Conservation (phyloP, 352 stramenopile genomes). For the Phytophthora citrophthora region DNA sequence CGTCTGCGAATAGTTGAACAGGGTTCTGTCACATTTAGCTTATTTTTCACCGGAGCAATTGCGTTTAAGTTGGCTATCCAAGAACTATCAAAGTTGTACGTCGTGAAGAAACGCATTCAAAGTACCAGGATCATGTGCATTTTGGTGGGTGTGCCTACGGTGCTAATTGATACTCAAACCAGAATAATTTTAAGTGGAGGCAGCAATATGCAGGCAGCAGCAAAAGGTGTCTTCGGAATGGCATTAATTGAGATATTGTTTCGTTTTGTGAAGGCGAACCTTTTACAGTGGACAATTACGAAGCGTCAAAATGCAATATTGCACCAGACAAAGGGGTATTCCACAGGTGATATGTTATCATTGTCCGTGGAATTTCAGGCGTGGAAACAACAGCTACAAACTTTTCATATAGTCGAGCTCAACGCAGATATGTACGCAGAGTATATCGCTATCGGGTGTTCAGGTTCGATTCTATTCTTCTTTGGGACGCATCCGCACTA, state of each 20-base stretch:
- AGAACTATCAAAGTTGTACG: conserved; percentile 30
- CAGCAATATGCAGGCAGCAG: conserved; percentile 14
- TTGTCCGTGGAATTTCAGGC: conserved; percentile 7
- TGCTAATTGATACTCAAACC: conserved; percentile 51
- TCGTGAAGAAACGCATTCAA: conserved; percentile 19
- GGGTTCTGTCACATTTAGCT: neutral
- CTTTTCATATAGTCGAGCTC: conserved; percentile 34
- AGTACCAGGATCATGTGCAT: conserved; percentile 37
- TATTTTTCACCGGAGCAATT: conserved; percentile 1
- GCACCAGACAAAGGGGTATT: neutral
- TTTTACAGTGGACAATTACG: neutral
- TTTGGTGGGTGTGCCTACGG: conserved; percentile 39
- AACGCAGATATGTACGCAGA: conserved; percentile 46
- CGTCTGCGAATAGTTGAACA: conserved; percentile 10
- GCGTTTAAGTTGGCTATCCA: conserved; percentile 40
- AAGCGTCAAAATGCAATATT: conserved; percentile 7
- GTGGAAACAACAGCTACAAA: conserved; percentile 18
- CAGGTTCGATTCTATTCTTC: conserved; percentile 34
- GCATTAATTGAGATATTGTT: conserved; percentile 35
- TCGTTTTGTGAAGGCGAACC: conserved; percentile 25
- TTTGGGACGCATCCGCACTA: conserved; percentile 42
- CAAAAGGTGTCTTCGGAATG: conserved; percentile 29
- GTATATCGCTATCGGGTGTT: conserved; percentile 53
- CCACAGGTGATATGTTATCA: neutral
- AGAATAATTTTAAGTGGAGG: conserved; percentile 36